Percentiles rank a stretch among this genome's conserved stretches.
phyloP scores from a whole-genome alignment of 352 stramenopile genomes.

The Thalassiosira hispida region DNA sequence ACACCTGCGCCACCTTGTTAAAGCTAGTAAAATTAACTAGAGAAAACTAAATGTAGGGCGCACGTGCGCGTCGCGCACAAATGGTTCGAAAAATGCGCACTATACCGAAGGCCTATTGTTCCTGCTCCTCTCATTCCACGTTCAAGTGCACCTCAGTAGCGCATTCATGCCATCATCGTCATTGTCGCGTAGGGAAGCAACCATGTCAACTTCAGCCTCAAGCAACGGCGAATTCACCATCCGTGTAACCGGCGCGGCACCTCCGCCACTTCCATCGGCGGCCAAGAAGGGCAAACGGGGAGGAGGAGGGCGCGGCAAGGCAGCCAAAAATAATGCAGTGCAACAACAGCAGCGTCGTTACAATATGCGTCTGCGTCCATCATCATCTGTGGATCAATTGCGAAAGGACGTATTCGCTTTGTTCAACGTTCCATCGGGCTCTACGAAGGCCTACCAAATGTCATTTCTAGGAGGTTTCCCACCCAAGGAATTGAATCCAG shows the following conservation, averaged over 20 bases:
- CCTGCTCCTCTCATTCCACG: too few species aligned
- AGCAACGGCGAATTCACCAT: slow-evolving; percentile 48
- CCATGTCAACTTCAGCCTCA: not conserved
- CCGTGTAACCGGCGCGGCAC: slow-evolving; percentile 34
- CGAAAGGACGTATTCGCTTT: slow-evolving; percentile 30
- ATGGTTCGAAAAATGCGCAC: too few species aligned
- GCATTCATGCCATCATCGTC: too few species aligned
- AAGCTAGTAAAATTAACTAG: too few species aligned
- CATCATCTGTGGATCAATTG: slow-evolving; percentile 33
- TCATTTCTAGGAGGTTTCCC: slow-evolving; percentile 45
- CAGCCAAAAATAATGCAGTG: slow-evolving; percentile 1
- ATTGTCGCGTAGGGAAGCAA: too few species aligned
- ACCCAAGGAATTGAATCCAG: slow-evolving; percentile 29
- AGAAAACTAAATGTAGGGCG: too few species aligned
- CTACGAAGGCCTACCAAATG: slow-evolving; percentile 14
- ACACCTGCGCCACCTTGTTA: too few species aligned
- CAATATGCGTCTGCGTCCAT: slow-evolving; percentile 33
- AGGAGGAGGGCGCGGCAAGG: not conserved
- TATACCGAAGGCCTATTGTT: too few species aligned
- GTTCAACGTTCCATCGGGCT: slow-evolving; percentile 28
- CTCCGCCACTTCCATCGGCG: slow-evolving; percentile 8
- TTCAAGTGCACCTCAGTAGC: too few species aligned
- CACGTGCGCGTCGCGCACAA: too few species aligned
- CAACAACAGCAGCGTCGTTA: slow-evolving; percentile 25
- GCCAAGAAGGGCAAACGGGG: slow-evolving; percentile 6